These are phyloP conservation scores for Parmelia sp. DNA, from an alignment of 495 filamentous ascomycete species.

Conservation along the genomic window DNA sequence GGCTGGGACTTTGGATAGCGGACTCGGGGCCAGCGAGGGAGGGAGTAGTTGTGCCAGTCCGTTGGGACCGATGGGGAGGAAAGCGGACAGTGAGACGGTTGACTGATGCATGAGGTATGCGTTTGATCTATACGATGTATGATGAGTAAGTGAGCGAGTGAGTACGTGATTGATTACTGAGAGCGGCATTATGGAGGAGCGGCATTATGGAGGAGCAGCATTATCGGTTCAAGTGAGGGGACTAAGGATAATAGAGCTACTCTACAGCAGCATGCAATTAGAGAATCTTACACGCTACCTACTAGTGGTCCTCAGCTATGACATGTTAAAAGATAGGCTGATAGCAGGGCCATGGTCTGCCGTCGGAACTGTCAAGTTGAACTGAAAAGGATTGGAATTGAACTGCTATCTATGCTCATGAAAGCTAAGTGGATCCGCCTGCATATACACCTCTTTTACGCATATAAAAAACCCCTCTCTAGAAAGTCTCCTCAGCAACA, in stretches of 20 bases:
- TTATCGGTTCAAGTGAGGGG: not conserved
- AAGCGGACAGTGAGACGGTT: constrained; percentile 51
- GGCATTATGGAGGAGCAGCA: not conserved
- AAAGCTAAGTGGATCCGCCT: constrained; percentile 6
- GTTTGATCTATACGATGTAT: not conserved
- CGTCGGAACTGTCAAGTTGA: not conserved
- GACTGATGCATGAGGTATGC: constrained; percentile 11
- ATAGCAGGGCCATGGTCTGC: not conserved
- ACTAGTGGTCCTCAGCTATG: not conserved
- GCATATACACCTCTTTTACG: not conserved
- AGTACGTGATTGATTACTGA: not conserved
- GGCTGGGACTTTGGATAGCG: constrained; percentile 45
- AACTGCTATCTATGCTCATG: constrained; percentile 18
- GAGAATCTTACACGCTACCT: not conserved
- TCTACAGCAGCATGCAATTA: not conserved
- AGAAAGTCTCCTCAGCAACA: not conserved
- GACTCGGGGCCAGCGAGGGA: constrained; percentile 50
- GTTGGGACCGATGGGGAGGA: constrained; percentile 60
- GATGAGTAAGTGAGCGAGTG: not conserved
- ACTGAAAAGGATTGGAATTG: constrained; percentile 12
- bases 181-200: not conserved
- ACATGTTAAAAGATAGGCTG: not conserved
- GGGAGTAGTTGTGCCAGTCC: constrained; percentile 56
- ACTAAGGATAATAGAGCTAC: not conserved
- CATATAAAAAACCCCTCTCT: not conserved